Conservation (phyloP, 352 stramenopile species). For the Globisporangium ultimum region DNA sequence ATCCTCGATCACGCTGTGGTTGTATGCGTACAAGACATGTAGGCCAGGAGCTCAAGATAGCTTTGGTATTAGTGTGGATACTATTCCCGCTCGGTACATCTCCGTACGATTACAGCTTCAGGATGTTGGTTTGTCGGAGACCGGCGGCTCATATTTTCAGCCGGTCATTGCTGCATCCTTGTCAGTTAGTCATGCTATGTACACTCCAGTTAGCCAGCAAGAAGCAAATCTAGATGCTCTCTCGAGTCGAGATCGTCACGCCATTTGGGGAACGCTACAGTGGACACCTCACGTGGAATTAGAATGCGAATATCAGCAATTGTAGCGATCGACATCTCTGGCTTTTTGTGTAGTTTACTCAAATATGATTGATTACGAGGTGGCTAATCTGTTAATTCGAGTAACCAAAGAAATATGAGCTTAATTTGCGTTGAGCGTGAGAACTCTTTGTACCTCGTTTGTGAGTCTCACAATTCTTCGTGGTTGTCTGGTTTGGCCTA, state of each 20-base stretch:
- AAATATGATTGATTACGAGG: no score
- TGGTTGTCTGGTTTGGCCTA: no score
- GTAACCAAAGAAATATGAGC: no score
- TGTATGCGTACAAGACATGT: not conserved
- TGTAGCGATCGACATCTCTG: not conserved
- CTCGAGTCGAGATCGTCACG: slow-evolving; percentile 2
- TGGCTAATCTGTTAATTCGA: no score
- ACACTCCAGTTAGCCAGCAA: not conserved
- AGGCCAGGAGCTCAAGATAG: no score
- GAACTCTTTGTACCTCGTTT: no score
- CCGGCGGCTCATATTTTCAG: no score
- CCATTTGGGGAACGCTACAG: slow-evolving; percentile 7
- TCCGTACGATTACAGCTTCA: not conserved
- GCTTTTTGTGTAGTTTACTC: no score
- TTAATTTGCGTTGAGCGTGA: no score
- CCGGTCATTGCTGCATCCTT: not conserved
- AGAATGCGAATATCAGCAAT: slow-evolving; percentile 12
- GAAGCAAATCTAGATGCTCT: not conserved
- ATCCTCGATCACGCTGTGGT: slow-evolving; percentile 2
- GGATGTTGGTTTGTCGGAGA: no score
- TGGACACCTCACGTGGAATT: slow-evolving; percentile 10
- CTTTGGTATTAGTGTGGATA: no score
- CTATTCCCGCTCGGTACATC: not conserved
- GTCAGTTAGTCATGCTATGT: not conserved
- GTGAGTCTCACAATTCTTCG: no score